Conservation (phyloP, 106 monocot species). For the Phalaenopsis aphrodite region DNA sequence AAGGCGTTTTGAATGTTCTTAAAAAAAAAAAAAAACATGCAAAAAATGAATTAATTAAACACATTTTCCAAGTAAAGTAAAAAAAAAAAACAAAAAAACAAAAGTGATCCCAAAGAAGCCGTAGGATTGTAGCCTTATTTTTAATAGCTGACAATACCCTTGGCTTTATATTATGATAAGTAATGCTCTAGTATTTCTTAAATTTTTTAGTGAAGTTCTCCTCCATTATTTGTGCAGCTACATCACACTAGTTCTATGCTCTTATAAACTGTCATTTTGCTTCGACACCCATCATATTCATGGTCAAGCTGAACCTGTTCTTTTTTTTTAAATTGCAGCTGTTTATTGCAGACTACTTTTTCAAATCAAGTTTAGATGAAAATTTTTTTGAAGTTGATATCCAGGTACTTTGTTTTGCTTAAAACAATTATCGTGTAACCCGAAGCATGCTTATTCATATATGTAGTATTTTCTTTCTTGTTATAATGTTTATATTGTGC, state of each 20-base stretch:
- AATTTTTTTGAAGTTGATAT: slow-evolving; percentile 51
- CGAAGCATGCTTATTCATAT: neutral
- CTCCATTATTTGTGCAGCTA: neutral
- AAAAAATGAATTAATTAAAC: no score
- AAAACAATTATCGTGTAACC: neutral
- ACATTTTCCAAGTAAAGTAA: no score
- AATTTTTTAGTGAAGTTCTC: neutral
- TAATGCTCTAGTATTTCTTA: neutral
- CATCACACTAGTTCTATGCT: neutral
- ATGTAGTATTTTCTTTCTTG: neutral
- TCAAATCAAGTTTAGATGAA: slow-evolving; percentile 56
- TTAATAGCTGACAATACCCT: neutral
- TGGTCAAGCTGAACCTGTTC: neutral
- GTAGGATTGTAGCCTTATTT: neutral
- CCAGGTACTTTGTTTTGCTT: slow-evolving; percentile 42
- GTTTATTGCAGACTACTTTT: slow-evolving; percentile 86
- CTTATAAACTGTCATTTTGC: neutral
- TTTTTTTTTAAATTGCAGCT: slow-evolving; percentile 37
- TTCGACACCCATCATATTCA: neutral
- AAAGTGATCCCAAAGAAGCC: no score
- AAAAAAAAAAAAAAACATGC: no score
- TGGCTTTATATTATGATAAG: neutral
- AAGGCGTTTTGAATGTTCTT: no score
- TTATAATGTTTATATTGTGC: neutral
- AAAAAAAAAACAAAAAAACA: no score